Evolutionary conservation across 805 yeast genomes (phyloP).

Genomic region (Blastobotrys americana): DNA sequence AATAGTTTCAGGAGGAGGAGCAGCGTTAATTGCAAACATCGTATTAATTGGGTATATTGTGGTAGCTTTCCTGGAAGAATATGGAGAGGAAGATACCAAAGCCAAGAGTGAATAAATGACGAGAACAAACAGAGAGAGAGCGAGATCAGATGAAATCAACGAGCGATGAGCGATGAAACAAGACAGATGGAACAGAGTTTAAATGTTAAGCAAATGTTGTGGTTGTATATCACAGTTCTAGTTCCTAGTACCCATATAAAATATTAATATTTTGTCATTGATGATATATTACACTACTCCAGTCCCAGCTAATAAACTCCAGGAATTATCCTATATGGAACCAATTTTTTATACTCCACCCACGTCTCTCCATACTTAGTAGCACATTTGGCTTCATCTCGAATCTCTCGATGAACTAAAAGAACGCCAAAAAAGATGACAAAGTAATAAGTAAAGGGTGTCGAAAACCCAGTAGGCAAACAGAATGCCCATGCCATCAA

Average conservation of each 20-base stretch:
- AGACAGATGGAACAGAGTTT: no score
- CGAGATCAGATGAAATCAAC: no score
- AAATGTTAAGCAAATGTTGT: no score
- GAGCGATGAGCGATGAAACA: no score
- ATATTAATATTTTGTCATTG: no score
- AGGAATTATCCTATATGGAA: conserved; percentile 88
- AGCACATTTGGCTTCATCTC: conserved; percentile 90
- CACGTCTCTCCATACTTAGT: conserved; percentile 81
- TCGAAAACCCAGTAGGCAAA: conserved; percentile 73
- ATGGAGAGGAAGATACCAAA: conserved; percentile 11
- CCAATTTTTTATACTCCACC: conserved; percentile 71
- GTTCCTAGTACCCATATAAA: no score
- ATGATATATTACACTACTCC: no score
- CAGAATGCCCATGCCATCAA: conserved; percentile 88
- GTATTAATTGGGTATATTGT: conserved; percentile 62
- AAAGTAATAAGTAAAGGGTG: conserved; percentile 83
- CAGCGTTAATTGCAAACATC: conserved; percentile 63
- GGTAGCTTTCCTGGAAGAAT: conserved; percentile 63
- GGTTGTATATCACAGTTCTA: no score
- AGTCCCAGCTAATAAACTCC: conserved; percentile 72
- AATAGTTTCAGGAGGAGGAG: conserved; percentile 60
- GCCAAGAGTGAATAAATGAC: conserved; percentile 10
- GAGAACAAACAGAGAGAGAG: conserved; percentile 13
- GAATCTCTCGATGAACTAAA: conserved; percentile 75
- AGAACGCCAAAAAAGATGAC: conserved; percentile 74